Evolutionary conservation across 2,329 filamentous ascomycete species (phyloP).

Genomic region (Monosporascus sp.): DNA sequence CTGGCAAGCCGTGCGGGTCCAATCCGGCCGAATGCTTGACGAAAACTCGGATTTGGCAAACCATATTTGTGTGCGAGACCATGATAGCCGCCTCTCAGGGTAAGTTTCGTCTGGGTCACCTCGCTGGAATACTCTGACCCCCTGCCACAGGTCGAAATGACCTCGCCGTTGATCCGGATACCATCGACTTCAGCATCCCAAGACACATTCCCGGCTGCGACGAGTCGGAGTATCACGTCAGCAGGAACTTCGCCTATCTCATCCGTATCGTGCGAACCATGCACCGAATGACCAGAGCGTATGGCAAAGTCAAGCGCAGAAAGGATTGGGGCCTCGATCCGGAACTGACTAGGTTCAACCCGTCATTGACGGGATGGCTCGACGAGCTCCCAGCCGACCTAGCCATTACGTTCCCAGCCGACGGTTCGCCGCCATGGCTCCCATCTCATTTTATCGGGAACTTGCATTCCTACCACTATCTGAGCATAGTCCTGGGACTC

Average conservation of each 20-base stretch:
- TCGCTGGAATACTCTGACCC: slow-evolving; percentile 8
- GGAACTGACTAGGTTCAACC: slow-evolving; percentile 73
- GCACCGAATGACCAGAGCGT: slow-evolving; percentile 69
- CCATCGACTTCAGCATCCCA: slow-evolving; percentile 68
- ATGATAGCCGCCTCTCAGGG: slow-evolving; percentile 95
- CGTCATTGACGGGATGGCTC: slow-evolving; percentile 71
- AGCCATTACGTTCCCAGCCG: slow-evolving; percentile 68
- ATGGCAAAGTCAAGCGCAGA: slow-evolving; percentile 63
- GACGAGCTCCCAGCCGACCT: slow-evolving; percentile 74
- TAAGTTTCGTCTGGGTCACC: slow-evolving; percentile 29
- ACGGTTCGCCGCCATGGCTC: slow-evolving; percentile 78
- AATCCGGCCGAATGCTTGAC: slow-evolving; percentile 71
- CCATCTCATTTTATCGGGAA: slow-evolving; percentile 85
- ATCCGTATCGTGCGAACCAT: slow-evolving; percentile 73
- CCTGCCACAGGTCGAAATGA: slow-evolving; percentile 64
- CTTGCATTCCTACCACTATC: slow-evolving; percentile 81
- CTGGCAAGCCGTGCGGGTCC: slow-evolving; percentile 64
- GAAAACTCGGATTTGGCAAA: slow-evolving; percentile 86
- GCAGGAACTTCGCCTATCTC: slow-evolving; percentile 79
- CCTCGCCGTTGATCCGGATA: slow-evolving; percentile 67
- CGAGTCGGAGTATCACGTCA: slow-evolving; percentile 69
- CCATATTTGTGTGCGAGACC: slow-evolving; percentile 76
- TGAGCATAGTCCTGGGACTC: slow-evolving; percentile 81
- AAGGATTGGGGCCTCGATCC: slow-evolving; percentile 86
- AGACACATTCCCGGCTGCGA: slow-evolving; percentile 62